Percentiles rank a stretch among this genome's conserved stretches.
Evolutionary conservation across 176 grass and related monocot genomes (phyloP).

Genomic region (Aegilops umbellulata): DNA sequence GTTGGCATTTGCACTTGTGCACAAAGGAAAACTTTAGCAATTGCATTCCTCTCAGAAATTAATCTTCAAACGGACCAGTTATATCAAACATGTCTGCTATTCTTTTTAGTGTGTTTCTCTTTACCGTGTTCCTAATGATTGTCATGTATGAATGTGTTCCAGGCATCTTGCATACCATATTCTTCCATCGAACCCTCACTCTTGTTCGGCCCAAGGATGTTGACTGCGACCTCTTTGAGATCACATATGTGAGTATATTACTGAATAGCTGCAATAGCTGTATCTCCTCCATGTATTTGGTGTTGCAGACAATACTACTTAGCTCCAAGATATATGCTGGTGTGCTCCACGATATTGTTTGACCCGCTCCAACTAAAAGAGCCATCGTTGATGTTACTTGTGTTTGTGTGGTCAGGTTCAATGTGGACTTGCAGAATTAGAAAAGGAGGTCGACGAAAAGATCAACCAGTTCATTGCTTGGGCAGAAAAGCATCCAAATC

Average conservation of each 20-base stretch:
- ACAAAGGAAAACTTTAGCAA: background rate
- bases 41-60: background rate
- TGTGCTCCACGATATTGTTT: background rate
- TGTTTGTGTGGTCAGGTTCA: constrained; percentile 55
- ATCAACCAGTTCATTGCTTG: constrained; percentile 68
- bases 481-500: constrained; percentile 94
- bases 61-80: background rate
- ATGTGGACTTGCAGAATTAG: constrained; percentile 84
- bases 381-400: background rate
- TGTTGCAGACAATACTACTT: background rate
- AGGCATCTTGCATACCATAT: constrained; percentile 91
- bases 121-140: background rate
- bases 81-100: background rate
- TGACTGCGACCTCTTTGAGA: constrained; percentile 76
- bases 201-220: constrained; percentile 91
- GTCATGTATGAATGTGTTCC: constrained; percentile 12
- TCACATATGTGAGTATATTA: constrained; percentile 60
- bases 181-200: constrained; percentile 90
- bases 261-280: background rate
- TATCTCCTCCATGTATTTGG: background rate
- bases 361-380: background rate
- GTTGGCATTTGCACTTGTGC: background rate
- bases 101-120: background rate
- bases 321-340: background rate
- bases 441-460: constrained; percentile 96